These are phyloP conservation scores for Golubevia sp. DNA, from an alignment of 1,284 basidiomycete genomes.

Conservation along the genomic window DNA sequence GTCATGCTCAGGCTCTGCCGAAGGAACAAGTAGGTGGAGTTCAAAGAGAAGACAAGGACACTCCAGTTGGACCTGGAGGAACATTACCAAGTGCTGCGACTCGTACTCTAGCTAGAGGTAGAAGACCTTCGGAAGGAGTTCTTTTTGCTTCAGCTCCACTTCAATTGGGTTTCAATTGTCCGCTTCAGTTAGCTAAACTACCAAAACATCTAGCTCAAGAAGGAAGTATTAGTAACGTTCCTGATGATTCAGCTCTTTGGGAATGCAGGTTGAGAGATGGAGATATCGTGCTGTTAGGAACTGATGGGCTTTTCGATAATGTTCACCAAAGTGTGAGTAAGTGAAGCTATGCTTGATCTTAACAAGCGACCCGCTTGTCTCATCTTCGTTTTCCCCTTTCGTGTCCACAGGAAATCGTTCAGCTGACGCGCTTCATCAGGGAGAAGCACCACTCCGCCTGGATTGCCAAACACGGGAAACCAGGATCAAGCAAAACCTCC, in stretches of 20 bases:
- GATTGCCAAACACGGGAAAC: constrained; percentile 13
- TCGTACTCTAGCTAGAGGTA: neutral
- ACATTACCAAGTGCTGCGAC: constrained; percentile 3
- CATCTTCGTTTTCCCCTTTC: too few species aligned
- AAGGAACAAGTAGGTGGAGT: constrained; percentile 28
- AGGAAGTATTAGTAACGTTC: constrained; percentile 38
- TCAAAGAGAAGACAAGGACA: constrained; percentile 1
- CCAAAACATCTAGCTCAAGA: constrained; percentile 30
- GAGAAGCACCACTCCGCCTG: constrained; percentile 45
- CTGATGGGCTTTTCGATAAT: constrained; percentile 85
- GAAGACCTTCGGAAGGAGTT: constrained; percentile 15
- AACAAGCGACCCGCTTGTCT: too few species aligned
- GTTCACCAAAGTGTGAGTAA: constrained; percentile 76
- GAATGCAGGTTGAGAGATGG: constrained; percentile 39
- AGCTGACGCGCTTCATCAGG: constrained; percentile 29
- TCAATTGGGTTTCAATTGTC: constrained; percentile 55
- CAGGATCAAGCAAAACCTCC: constrained; percentile 5
- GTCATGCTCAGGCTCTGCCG: neutral
- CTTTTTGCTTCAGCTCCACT: constrained; percentile 43
- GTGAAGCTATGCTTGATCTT: too few species aligned
- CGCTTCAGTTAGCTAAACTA: constrained; percentile 56
- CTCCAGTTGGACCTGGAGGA: too few species aligned
- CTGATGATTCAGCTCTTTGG: constrained; percentile 36
- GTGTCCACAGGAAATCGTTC: neutral
- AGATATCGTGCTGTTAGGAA: constrained; percentile 66